Base-by-base conservation (phyloP, 805 yeast genomes). In the Hanseniaspora taiwanica region DNA sequence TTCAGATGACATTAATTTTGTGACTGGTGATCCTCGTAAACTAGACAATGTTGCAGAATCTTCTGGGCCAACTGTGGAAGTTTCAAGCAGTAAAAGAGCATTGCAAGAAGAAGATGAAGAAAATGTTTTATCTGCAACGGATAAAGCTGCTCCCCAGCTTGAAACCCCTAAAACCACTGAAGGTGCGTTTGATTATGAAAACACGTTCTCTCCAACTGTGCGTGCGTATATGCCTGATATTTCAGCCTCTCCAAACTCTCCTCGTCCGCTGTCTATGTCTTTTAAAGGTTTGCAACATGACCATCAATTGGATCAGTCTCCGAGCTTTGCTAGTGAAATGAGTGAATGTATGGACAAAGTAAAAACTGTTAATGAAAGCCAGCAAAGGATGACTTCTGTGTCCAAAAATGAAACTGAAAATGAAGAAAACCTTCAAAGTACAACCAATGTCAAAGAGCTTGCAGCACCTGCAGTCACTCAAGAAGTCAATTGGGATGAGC, bases 191-290 rank as follows among this genome's bases (percentile, higher is more conserved):
- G 19, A 29, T 23, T 23, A 14, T 25, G 29, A 29, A n/a, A 29
- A 10, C 33, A 23, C 10, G 25, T 14, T 29, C 14, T 29, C 33
- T 8, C 33, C 33, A 7, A 29, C 33, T 29, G n/a, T 18, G 4
- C 33, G 18, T 29, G 33, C 33, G 18, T 29, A 29, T 17, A 18
- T 21, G 9, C 40, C 40, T 4, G 27, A 37, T 14, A 32, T 36
- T 2, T 36, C 43, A 7, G 38, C 27, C 5, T 33, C 37, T 3
- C 40, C 43, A 14, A 36, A 27, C 19, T 25, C 24, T 23, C 36
- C 32, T 21, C 37, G 43, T 16, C 43, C 43, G 1, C 17, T 40
- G 3, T 40, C 43, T 9, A 40, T 40, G 43, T 40, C 43, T 17
- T 40, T 40, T 27, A 40, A 40, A 27, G 40, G 40, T 10, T 21